phyloP scores from a whole-genome alignment of 345 rosid genomes.

The Erucastrum elatum region DNA sequence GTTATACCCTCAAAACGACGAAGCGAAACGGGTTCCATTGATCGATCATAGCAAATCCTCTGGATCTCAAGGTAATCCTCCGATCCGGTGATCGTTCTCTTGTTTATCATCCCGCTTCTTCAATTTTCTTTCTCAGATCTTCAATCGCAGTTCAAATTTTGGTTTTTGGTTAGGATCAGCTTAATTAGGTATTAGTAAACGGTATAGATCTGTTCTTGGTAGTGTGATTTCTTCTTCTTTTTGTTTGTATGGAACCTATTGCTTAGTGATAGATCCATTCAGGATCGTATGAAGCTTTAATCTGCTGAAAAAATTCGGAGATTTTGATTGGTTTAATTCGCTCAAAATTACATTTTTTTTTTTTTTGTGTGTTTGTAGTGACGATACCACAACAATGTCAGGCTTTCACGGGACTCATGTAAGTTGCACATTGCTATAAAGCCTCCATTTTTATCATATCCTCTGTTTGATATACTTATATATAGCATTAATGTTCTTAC shows the following conservation, averaged over 20 bases:
- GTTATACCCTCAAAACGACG: not conserved
- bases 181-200: not conserved
- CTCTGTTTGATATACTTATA: not conserved
- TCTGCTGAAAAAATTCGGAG: not conserved
- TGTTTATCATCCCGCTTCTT: not conserved
- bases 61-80: not conserved
- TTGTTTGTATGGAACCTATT: not conserved
- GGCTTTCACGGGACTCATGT: constrained; percentile 35
- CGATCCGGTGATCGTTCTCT: not conserved
- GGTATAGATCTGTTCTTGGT: not conserved
- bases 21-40: not conserved
- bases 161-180: not conserved
- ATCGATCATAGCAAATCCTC: not conserved
- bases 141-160: not conserved
- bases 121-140: not conserved
- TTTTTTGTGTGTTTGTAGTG: not conserved
- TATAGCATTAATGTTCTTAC: not conserved
- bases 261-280: not conserved
- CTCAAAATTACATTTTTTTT: not conserved
- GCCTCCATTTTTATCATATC: not conserved
- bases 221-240: not conserved
- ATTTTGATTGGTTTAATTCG: not conserved
- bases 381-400: constrained; percentile 25
- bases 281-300: not conserved
- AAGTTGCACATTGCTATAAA: constrained; percentile 20